phyloP scores from a whole-genome alignment of 2,329 filamentous ascomycete species.

The Colletotrichum sp. region DNA sequence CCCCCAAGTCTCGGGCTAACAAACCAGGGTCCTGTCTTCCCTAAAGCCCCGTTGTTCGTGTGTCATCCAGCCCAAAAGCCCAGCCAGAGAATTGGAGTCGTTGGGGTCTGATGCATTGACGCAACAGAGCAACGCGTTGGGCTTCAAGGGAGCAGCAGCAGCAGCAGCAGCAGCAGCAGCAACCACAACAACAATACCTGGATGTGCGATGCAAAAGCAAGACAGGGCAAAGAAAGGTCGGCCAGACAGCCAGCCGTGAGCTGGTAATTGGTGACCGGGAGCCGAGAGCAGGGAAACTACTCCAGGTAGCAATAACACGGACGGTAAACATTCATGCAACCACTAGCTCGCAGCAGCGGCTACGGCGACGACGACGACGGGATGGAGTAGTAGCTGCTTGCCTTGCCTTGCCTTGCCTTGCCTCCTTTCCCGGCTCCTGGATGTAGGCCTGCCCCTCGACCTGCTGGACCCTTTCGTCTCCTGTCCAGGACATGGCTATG shows the following conservation, averaged over 20 bases:
- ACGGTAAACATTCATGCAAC: slow-evolving; percentile 18
- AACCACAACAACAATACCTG: not conserved
- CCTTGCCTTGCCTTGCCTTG: not conserved
- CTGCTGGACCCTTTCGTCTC: not conserved
- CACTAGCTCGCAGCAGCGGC: not conserved
- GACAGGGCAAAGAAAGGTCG: not conserved
- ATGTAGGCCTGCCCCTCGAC: not conserved
- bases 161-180: not conserved
- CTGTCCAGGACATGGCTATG: not conserved
- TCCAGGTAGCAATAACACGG: not conserved
- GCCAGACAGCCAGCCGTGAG: not conserved
- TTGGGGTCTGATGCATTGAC: not conserved
- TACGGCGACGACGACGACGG: not conserved
- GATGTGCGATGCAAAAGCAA: not conserved
- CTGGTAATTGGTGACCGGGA: not conserved
- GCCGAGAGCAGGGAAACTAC: not conserved
- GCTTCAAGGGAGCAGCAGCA: not conserved
- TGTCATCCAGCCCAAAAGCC: slow-evolving; percentile 7
- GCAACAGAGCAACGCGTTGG: not conserved
- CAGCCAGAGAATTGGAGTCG: not conserved
- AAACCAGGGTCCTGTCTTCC: not conserved
- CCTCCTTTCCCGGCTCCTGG: not conserved
- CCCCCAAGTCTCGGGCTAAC: not conserved
- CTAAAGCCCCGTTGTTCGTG: slow-evolving; percentile 3
- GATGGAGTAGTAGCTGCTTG: not conserved